Conservation (phyloP, 805 yeast species). For the Metschnikowia arizonensis region DNA sequence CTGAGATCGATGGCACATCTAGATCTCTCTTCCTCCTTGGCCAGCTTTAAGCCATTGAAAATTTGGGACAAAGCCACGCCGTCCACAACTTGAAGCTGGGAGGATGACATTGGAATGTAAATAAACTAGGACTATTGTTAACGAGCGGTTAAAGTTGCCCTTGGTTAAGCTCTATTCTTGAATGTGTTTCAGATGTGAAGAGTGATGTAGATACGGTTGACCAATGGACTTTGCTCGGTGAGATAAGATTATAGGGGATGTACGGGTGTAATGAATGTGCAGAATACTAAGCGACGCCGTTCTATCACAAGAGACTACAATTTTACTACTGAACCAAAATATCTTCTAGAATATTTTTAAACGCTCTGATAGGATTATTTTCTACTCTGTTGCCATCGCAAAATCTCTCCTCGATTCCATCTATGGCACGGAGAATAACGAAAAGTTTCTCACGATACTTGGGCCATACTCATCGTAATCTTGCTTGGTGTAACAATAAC, state of each 20-base stretch:
- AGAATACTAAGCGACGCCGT: background rate
- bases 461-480: constrained; percentile 99
- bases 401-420: background rate
- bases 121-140: background rate
- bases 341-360: background rate
- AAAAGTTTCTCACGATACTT: constrained; percentile 93
- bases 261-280: constrained; percentile 12
- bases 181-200: background rate
- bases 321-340: background rate
- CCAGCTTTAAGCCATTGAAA: constrained; percentile 46
- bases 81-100: constrained; percentile 28
- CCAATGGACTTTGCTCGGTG: constrained; percentile 1
- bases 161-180: background rate
- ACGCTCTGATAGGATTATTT: background rate
- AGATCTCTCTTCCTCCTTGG: constrained; percentile 39
- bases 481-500: constrained; percentile 93
- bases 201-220: background rate
- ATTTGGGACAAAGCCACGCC: constrained; percentile 52
- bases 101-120: constrained; percentile 11
- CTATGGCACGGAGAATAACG: constrained; percentile 85
- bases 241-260: constrained; percentile 6
- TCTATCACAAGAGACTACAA: background rate
- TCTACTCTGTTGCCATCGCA: background rate
- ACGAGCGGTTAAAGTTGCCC: background rate
- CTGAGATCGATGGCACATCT: constrained; percentile 69